phyloP scores from a whole-genome alignment of 2,329 filamentous ascomycete species.

The Curvularia sp. region DNA sequence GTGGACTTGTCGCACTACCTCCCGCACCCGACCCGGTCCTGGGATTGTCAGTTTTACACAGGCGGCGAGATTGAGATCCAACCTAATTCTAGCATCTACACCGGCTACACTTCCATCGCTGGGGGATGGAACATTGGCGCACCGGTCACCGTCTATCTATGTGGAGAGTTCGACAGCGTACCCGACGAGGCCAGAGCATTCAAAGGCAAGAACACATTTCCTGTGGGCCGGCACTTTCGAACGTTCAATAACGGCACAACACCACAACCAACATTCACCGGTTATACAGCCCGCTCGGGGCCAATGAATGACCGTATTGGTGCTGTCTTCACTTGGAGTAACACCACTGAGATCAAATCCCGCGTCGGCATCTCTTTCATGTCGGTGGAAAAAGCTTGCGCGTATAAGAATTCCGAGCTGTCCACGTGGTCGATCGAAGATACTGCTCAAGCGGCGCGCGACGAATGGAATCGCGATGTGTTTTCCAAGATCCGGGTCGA shows the following conservation, averaged over 20 bases:
- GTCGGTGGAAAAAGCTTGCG: slow-evolving; percentile 55
- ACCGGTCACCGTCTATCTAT: slow-evolving; percentile 47
- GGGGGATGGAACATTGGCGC: slow-evolving; percentile 50
- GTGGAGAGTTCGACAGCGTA: slow-evolving; percentile 44
- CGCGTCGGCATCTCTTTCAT: slow-evolving; percentile 61
- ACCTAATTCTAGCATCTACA: slow-evolving; percentile 39
- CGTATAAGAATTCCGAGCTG: slow-evolving; percentile 58
- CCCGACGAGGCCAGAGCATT: slow-evolving; percentile 39
- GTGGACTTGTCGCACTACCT: slow-evolving; percentile 59
- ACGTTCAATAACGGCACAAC: slow-evolving; percentile 41
- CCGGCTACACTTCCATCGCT: slow-evolving; percentile 45
- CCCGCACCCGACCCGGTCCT: slow-evolving; percentile 42
- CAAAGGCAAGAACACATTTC: slow-evolving; percentile 50
- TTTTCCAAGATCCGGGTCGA: slow-evolving; percentile 63
- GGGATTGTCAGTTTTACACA: slow-evolving; percentile 49
- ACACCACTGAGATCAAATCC: slow-evolving; percentile 54
- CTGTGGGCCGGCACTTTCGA: slow-evolving; percentile 44
- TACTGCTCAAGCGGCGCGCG: slow-evolving; percentile 52
- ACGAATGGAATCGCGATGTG: slow-evolving; percentile 60
- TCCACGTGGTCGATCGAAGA: slow-evolving; percentile 53
- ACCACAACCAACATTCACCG: slow-evolving; percentile 41
- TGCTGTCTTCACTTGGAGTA: slow-evolving; percentile 59
- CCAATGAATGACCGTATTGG: slow-evolving; percentile 56
- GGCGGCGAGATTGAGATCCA: slow-evolving; percentile 48
- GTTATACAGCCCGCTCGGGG: slow-evolving; percentile 38